Conservation (phyloP, 2,329 filamentous ascomycete species). For the Aureobasidium sp. region DNA sequence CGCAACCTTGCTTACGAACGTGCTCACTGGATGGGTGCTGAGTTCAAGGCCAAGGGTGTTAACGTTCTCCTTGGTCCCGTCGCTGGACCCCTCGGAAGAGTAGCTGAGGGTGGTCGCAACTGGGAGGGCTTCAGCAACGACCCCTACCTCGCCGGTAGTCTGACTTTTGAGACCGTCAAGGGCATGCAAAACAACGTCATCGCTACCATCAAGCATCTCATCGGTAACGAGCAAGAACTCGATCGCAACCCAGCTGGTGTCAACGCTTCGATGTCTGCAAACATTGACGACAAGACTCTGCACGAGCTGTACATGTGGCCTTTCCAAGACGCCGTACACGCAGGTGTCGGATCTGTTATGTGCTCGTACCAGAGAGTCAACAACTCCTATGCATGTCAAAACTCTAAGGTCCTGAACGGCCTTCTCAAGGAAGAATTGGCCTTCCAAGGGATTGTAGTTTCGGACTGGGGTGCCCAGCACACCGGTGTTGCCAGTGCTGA, state of each 20-base stretch:
- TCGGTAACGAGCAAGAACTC: conserved; percentile 43
- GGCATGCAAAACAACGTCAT: conserved; percentile 53
- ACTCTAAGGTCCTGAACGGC: conserved; percentile 60
- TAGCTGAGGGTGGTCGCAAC: conserved; percentile 58
- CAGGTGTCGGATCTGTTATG: conserved; percentile 38
- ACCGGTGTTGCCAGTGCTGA: conserved; percentile 52
- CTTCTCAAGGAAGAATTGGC: conserved; percentile 66
- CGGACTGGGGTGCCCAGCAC: conserved; percentile 58
- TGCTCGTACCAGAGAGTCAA: conserved; percentile 41
- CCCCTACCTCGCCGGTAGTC: conserved; percentile 52
- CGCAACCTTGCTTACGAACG: conserved; percentile 44
- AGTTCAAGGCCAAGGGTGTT: conserved; percentile 45
- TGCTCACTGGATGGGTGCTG: conserved; percentile 46
- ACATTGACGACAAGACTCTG: conserved; percentile 54
- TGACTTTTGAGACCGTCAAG: conserved; percentile 43
- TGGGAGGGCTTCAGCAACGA: conserved; percentile 70
- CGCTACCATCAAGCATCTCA: conserved; percentile 49
- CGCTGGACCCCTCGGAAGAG: conserved; percentile 61
- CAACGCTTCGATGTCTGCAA: conserved; percentile 35
- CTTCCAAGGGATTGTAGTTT: conserved; percentile 57
- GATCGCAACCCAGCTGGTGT: conserved; percentile 39
- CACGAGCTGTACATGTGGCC: conserved; percentile 31
- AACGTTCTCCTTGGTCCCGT: conserved; percentile 62
- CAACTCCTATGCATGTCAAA: conserved; percentile 54
- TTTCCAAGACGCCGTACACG: conserved; percentile 41